Conservation (phyloP, 768 basidiomycete species). For the Termitomyces sp. region DNA sequence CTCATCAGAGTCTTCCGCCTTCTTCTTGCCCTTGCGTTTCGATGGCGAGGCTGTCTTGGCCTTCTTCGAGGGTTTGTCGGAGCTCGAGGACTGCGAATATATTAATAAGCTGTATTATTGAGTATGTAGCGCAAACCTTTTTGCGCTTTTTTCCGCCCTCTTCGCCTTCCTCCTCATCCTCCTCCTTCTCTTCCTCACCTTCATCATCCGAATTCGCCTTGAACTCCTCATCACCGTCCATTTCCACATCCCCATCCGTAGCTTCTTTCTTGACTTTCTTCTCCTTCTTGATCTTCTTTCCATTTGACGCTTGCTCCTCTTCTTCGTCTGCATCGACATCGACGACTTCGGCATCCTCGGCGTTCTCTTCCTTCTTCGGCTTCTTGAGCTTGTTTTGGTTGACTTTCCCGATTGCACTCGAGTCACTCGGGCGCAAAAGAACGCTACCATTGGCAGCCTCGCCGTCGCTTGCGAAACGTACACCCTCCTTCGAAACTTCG, state of each 20-base stretch:
- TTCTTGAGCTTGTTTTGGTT: conserved; percentile 32
- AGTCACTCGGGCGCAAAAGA: conserved; percentile 73
- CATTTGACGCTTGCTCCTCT: conserved; percentile 43
- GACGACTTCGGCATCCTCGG: conserved; percentile 43
- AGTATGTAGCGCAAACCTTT: conserved; percentile 38
- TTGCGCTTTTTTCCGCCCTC: conserved; percentile 68
- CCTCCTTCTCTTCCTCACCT: conserved; percentile 51
- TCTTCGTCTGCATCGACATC: conserved; percentile 45
- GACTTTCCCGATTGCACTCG: conserved; percentile 40
- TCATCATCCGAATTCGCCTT: conserved; percentile 52
- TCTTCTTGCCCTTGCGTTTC: conserved; percentile 59
- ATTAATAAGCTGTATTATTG: conserved; percentile 4
- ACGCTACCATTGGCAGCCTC: conserved; percentile 92
- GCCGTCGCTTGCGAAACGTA: conserved; percentile 89
- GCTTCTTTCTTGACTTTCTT: conserved; percentile 48
- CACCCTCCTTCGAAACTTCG: conserved; percentile 94
- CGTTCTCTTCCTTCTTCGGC: conserved; percentile 39
- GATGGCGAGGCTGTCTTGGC: conserved; percentile 32
- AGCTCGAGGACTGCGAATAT: conserved; percentile 29
- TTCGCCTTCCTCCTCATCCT: conserved; percentile 49
- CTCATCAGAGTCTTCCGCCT: conserved; percentile 37
- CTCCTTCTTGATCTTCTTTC: conserved; percentile 36
- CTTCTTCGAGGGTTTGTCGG: conserved; percentile 45
- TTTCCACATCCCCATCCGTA: conserved; percentile 43
- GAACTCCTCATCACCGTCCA: conserved; percentile 44